Percentiles rank a stretch among this genome's conserved stretches.
Evolutionary conservation across 1,284 basidiomycete genomes (phyloP).

Genomic region (Trametes hirsuta): DNA sequence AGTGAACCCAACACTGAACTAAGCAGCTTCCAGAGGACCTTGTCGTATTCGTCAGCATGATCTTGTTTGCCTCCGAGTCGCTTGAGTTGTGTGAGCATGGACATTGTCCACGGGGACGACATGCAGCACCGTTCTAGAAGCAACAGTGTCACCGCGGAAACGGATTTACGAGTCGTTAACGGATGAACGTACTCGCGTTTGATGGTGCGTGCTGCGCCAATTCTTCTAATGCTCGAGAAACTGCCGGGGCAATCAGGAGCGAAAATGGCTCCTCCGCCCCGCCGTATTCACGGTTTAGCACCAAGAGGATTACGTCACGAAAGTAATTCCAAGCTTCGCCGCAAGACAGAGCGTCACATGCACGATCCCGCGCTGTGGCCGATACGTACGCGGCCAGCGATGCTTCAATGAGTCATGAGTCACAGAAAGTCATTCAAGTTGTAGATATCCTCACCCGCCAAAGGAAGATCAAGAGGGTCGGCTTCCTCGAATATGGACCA

Average conservation of each 20-base stretch:
- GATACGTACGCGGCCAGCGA: slow-evolving; percentile 54
- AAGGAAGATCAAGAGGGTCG: slow-evolving; percentile 34
- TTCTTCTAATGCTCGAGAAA: slow-evolving; percentile 51
- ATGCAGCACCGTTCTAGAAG: slow-evolving; percentile 37
- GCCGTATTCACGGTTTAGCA: slow-evolving; percentile 45
- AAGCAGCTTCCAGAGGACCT: slow-evolving; percentile 5
- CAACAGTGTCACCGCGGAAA: neutral
- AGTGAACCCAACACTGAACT: neutral
- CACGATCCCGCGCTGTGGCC: slow-evolving; percentile 24
- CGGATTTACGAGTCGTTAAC: neutral
- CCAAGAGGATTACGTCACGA: slow-evolving; percentile 50
- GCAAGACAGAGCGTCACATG: slow-evolving; percentile 40
- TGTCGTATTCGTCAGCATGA: neutral
- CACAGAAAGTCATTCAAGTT: neutral
- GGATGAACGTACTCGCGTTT: slow-evolving; percentile 37
- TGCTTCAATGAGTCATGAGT: slow-evolving; percentile 39
- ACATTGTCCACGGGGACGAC: slow-evolving; percentile 54
- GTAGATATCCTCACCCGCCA: slow-evolving; percentile 36
- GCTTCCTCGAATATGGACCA: slow-evolving; percentile 37
- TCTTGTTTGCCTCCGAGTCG: neutral
- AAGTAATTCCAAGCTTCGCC: slow-evolving; percentile 61
- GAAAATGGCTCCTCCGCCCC: slow-evolving; percentile 53
- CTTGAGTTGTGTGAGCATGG: slow-evolving; percentile 38
- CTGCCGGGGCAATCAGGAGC: slow-evolving; percentile 47
- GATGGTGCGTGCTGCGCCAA: slow-evolving; percentile 38